phyloP scores from a whole-genome alignment of 768 basidiomycete genomes.

The Paxillus rubicundulus region DNA sequence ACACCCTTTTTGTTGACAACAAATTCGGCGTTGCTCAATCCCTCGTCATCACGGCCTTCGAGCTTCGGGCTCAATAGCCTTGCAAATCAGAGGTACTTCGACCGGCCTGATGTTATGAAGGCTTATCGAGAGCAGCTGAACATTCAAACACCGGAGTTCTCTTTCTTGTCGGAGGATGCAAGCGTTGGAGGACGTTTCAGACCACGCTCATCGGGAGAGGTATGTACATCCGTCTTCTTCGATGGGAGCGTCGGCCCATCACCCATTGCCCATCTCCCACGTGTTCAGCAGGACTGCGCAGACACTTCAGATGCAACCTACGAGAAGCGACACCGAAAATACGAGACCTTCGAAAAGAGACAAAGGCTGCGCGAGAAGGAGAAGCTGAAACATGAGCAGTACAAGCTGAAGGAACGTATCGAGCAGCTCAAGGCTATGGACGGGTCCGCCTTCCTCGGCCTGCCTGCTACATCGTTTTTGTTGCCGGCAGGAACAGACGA shows the following conservation, averaged over 20 bases:
- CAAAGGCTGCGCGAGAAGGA: slow-evolving; percentile 86
- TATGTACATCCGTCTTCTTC: slow-evolving; percentile 38
- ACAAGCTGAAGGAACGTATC: slow-evolving; percentile 86
- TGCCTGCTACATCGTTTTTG: slow-evolving; percentile 61
- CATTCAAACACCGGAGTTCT: slow-evolving; percentile 79
- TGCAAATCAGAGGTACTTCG: slow-evolving; percentile 73
- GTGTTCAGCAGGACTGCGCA: slow-evolving; percentile 41
- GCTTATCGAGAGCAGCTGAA: slow-evolving; percentile 64
- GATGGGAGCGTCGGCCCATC: slow-evolving; percentile 7
- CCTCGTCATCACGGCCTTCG: slow-evolving; percentile 35
- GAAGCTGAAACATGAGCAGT: slow-evolving; percentile 87
- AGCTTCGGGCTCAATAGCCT: slow-evolving; percentile 50
- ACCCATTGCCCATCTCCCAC: slow-evolving; percentile 4
- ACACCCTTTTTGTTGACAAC: slow-evolving; percentile 76
- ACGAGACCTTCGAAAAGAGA: slow-evolving; percentile 83
- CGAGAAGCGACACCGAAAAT: slow-evolving; percentile 80
- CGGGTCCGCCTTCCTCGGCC: slow-evolving; percentile 58
- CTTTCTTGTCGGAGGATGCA: slow-evolving; percentile 44
- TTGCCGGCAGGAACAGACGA: slow-evolving; percentile 22
- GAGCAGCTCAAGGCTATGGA: slow-evolving; percentile 81
- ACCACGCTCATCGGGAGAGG: slow-evolving; percentile 67
- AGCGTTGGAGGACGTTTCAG: slow-evolving; percentile 68
- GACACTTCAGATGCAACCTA: slow-evolving; percentile 83
- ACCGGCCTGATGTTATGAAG: slow-evolving; percentile 70
- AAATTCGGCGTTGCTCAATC: slow-evolving; percentile 50